Evolutionary conservation across 2,329 filamentous ascomycete genomes (phyloP), one percentile per base, ranked within the genome.

Genomic region (Fusarium sp.): DNA sequence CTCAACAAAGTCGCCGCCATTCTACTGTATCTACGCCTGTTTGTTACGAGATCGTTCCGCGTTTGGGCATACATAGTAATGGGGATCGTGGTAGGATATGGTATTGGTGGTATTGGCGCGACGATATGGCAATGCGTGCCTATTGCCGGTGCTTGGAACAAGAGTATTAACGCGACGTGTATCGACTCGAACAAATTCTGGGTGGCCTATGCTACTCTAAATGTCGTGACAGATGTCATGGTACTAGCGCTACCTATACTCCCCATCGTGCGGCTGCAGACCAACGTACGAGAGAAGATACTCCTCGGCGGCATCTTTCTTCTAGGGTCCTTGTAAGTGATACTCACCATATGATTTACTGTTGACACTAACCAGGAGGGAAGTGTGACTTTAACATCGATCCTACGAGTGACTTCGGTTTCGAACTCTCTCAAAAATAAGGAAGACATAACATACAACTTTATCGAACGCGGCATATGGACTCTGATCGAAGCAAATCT

Each of bases 181-280:
- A 53, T 58, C 20, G 46, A 58, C 24, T 53, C 54, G 3, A 57
- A 53, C n/a, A 57, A 57, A 16, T 53, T 57, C 6, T 57, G 54
- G 54, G 46, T 57, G 4, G 46, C 45, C 0, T 57, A 57, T 5
- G 54, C 46, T 6, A 20, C 29, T 12, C 54, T 57, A 6, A 57
- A 57, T 6, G 27, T 57, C 12, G 12, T 57, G 20, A 53, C 46
- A 0, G 54, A 57, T 5, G 29, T 57, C 8, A 53, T 57, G 30
- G 54, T 57, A 1, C 4, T 57, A 13, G 46, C 15, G 7, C 54
- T 57, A 8, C 46, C 54, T 3, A 57, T 53, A 15, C 0, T 30
- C 4, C 54, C 54, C 0, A 57, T 57, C 8, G n/a, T 57, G 6
- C 16, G n/a, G 4, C 54, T 57, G 0, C 54, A 57, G 12, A 57